phyloP scores from a whole-genome alignment of 768 basidiomycete species.

The Termitomyces sp. region DNA sequence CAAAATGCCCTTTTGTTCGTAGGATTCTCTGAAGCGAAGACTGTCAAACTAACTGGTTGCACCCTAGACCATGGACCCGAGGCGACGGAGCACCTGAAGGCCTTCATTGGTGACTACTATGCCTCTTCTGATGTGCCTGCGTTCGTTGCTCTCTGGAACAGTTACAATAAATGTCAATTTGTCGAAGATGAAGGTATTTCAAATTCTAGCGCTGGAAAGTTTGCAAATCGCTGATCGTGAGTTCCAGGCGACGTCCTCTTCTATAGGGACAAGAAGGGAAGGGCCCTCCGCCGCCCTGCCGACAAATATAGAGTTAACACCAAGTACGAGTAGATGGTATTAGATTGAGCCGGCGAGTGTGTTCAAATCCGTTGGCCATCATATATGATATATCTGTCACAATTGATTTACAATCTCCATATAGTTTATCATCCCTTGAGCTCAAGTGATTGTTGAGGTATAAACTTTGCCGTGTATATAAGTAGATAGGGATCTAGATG shows the following conservation, averaged over 20 bases:
- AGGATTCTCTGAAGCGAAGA: not conserved
- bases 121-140: constrained; percentile 35
- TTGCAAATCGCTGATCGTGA: not conserved
- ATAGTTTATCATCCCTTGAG: not conserved
- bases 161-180: constrained; percentile 56
- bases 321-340: constrained; percentile 9
- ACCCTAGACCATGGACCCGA: constrained; percentile 49
- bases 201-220: not conserved
- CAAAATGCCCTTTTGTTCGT: constrained; percentile 20
- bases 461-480: not conserved
- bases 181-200: constrained; percentile 52
- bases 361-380: not conserved
- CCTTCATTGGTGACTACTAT: constrained; percentile 51
- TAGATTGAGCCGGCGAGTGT: not conserved
- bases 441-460: not conserved
- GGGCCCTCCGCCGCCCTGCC: constrained; percentile 33
- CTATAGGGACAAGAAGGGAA: constrained; percentile 42
- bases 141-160: constrained; percentile 50
- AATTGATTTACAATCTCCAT: not conserved
- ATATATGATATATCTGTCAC: not conserved
- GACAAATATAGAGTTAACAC: constrained; percentile 14
- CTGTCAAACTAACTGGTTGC: not conserved
- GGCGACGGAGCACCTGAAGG: constrained; percentile 47
- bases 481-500: not conserved
- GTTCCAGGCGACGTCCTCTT: constrained; percentile 38